phyloP scores from a whole-genome alignment of 139 green algal species.

The Picochlorum sp. region DNA sequence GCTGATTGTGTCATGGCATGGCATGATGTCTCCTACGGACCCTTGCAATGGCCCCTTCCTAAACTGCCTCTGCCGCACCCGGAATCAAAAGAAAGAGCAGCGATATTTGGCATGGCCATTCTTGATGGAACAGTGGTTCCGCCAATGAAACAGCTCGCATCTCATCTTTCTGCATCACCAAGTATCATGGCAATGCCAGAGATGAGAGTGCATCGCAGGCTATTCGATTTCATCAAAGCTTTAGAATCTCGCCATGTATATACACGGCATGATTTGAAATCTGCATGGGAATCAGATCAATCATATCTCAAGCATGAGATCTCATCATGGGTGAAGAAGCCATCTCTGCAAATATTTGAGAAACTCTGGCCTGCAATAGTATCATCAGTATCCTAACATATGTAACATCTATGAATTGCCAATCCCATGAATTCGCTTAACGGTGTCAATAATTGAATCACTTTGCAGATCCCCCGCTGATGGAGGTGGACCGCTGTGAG shows the following conservation, averaged over 20 bases:
- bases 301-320: conserved; percentile 51
- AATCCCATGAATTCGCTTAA: too few species aligned
- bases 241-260: conserved; percentile 32
- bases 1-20: conserved; percentile 64
- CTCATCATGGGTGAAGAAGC: conserved; percentile 41
- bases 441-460: too few species aligned
- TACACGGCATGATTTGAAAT: conserved; percentile 25
- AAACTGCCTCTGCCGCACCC: conserved; percentile 29
- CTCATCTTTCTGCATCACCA: conserved; percentile 33
- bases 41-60: conserved; percentile 75
- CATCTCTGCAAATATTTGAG: conserved; percentile 25
- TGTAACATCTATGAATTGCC: too few species aligned
- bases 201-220: conserved; percentile 41
- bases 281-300: conserved; percentile 31
- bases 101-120: conserved; percentile 75
- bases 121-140: conserved; percentile 64
- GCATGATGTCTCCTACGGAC: conserved; percentile 61
- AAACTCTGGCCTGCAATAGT: conserved; percentile 37
- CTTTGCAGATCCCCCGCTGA: too few species aligned
- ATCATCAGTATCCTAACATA: not conserved
- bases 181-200: conserved; percentile 36
- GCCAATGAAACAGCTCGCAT: conserved; percentile 24
- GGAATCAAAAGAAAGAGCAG: conserved; percentile 27
- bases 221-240: conserved; percentile 48
- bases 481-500: too few species aligned